A percentile compares a stretch with the other conserved stretches of the same genome.
These are phyloP conservation scores for Aethionema arabicum DNA, from an alignment of 345 rosid species.

Conservation along the genomic window DNA sequence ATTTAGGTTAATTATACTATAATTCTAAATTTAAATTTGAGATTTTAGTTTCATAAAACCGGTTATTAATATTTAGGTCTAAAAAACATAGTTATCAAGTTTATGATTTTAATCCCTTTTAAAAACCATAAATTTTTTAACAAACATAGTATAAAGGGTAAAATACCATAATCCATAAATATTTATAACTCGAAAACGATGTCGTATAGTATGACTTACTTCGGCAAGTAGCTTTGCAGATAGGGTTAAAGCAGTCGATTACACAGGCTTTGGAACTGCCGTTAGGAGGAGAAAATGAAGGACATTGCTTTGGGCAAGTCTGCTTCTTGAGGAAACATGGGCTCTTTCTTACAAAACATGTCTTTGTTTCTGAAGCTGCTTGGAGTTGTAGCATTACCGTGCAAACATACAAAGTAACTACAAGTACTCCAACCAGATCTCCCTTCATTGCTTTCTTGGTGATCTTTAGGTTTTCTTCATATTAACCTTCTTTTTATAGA, in stretches of 20 bases:
- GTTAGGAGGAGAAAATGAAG: constrained; percentile 28
- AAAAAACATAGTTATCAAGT: no score
- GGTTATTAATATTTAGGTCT: no score
- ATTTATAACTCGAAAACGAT: no score
- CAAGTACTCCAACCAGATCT: constrained; percentile 17
- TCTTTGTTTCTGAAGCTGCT: constrained; percentile 29
- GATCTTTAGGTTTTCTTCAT: not conserved
- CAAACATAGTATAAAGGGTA: no score
- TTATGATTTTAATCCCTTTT: no score
- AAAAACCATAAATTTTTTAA: no score
- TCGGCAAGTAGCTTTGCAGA: constrained; percentile 42
- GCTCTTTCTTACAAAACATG: constrained; percentile 32
- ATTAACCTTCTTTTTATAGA: constrained; percentile 24
- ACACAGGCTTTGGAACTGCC: constrained; percentile 42
- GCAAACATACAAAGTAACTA: constrained; percentile 12
- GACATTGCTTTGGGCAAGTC: constrained; percentile 44
- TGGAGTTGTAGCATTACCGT: constrained; percentile 24
- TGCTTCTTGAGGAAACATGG: constrained; percentile 38
- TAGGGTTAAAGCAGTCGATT: constrained; percentile 38
- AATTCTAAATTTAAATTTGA: no score
- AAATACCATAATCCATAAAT: no score
- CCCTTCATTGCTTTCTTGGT: constrained; percentile 27
- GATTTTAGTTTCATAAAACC: no score
- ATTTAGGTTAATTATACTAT: no score
- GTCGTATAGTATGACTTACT: constrained; percentile 16